Evolutionary conservation across 352 stramenopile species (phyloP), one percentile per base, ranked within the genome.

Genomic region (Phytophthora parvispora): DNA sequence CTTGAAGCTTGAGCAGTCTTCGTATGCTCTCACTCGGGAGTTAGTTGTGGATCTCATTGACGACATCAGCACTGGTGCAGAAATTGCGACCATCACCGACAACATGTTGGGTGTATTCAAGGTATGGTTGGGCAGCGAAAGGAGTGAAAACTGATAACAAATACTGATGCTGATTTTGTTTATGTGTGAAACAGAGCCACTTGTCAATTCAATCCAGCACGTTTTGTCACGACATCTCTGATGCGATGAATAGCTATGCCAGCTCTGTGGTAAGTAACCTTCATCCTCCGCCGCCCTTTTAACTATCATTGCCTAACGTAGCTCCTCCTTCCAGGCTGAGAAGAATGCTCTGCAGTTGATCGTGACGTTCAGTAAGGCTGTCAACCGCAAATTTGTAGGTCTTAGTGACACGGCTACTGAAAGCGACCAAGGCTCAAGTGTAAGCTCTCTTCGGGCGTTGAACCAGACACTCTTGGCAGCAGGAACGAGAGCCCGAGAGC

Each of bases 281-380:
- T 55, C 13, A 20, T 18, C 8, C 2, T 13, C 15, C 6, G 8
- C 2, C 15, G 25, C 6, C 40, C n/a, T 27, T n/a, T 9, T 7
- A 25, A 2, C 4, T 47, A 27, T 40, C 15, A 29, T 40, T 32
- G 12, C 4, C 45, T 65, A 63, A 58, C 13, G 4, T 10, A 29
- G 4, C 42, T 12, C 57, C 18, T 29, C 32, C 5, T 20, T 36
- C 10, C 57, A 95, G 88, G 80, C 81, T 10, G 84, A 93, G 25
- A 81, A 78, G 51, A 94, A 94, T 62, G 81, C 83, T 1, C 85
- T 90, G 9, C 89, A 96, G 31, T 55, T 96, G 4, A 60, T 96
- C 6, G 75, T 93, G 9, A 95, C 89, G 0, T 74, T 95, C 8
- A 91, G 72, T 57, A 94, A 90, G 70, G 89, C 78, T 31, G 81